Evolutionary conservation across 2,329 filamentous ascomycete species (phyloP), one percentile per base, ranked within the genome.

Genomic region (Hirsutella rhossiliensis): DNA sequence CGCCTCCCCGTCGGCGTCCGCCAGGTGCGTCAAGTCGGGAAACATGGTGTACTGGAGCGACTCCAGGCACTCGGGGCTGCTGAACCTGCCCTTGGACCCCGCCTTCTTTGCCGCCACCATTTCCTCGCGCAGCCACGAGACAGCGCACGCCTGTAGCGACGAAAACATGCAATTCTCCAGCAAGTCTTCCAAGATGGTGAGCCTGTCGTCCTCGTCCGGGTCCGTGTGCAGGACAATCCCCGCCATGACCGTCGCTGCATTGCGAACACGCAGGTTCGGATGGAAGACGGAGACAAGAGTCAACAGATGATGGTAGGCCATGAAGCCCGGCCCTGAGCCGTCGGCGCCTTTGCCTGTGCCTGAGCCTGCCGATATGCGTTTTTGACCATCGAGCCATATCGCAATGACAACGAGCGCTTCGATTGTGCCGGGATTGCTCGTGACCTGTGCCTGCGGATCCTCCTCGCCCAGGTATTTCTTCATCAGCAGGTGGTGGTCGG

Each of bases 151-250:
- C 56, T 80, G 80, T 32, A 83, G 65, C 1, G 72, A 68, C 2
- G 76, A 68, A 52, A 78, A 82, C 51, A 76, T 71, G 64, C 78
- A 82, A 56, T 81, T 78, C 58, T 82, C 77, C 12, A 83, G 61
- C 12, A 82, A 67, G 53, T 83, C 79, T 43, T 78, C 73, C 9
- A 84, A 67, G 49, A 83, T 82, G 27, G 70, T 67, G 15, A 83
- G 62, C 5, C 78, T 69, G 53, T 75, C 69, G 3, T 72, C 68
- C 47, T 78, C 75, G 23, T 76, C 69, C 0, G 78, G 76, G 48
- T 81, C 71, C 2, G 73, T 65, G 52, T 82, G 78, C 31, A 79
- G 64, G 13, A 78, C 61, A 2, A 60, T 55, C 8, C 75, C 75
- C 3, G 76, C 75, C 12, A 78, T 65, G 3, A 62, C 59, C 2